Conservation (phyloP, 257 asterid species). For the Cynanchum wilfordii region DNA sequence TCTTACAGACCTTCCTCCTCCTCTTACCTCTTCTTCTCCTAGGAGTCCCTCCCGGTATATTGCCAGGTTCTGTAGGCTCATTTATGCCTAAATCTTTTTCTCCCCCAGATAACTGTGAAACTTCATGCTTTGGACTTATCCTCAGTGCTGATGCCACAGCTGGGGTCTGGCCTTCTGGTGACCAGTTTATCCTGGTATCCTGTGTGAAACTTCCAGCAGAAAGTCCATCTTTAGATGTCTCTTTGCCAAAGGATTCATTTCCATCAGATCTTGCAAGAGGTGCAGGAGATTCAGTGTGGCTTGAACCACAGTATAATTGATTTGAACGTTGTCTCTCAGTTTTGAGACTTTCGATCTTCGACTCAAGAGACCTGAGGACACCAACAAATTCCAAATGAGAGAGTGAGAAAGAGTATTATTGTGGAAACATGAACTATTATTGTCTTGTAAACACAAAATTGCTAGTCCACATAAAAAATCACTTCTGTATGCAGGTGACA, state of each 20-base stretch:
- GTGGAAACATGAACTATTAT: not conserved
- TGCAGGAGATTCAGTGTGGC: slow-evolving; percentile 44
- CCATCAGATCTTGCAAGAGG: slow-evolving; percentile 48
- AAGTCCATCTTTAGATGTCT: slow-evolving; percentile 53
- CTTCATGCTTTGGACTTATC: slow-evolving; percentile 30
- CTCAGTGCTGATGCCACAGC: slow-evolving; percentile 19
- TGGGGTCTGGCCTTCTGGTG: slow-evolving; percentile 31
- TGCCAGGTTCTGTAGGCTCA: slow-evolving; percentile 24
- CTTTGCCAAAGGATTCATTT: slow-evolving; percentile 42
- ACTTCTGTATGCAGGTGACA: not conserved
- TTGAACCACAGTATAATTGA: slow-evolving; percentile 31
- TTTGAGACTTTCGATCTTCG: slow-evolving; percentile 52
- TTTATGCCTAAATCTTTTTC: slow-evolving; percentile 24
- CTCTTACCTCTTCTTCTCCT: slow-evolving; percentile 74
- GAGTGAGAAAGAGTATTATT: not conserved
- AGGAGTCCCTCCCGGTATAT: slow-evolving; percentile 37
- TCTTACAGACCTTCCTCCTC: slow-evolving; percentile 51
- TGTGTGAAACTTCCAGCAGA: slow-evolving; percentile 77
- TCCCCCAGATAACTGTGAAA: slow-evolving; percentile 31
- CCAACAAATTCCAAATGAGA: not conserved
- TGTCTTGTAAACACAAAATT: not conserved
- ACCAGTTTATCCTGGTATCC: slow-evolving; percentile 42
- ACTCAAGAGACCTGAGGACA: slow-evolving; percentile 62
- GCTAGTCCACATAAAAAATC: not conserved
- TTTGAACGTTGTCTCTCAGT: slow-evolving; percentile 36